phyloP scores from a whole-genome alignment of 164 flowering plant genomes.

The Berberis thunbergii region DNA sequence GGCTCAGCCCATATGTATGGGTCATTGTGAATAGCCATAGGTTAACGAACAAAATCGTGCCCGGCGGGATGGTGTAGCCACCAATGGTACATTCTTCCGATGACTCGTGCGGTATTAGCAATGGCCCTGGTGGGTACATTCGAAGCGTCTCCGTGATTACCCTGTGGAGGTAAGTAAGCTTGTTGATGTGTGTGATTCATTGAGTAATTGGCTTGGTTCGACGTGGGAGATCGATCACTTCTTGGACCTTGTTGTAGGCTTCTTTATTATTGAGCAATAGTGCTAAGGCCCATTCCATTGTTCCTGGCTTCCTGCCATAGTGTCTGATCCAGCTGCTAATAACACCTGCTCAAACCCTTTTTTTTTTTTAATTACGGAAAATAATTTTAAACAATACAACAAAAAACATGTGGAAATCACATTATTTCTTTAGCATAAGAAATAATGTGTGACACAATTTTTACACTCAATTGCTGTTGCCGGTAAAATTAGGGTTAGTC shows the following conservation, averaged over 20 bases:
- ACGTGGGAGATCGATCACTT: conserved; percentile 14
- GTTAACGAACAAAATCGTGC: neutral
- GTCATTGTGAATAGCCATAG: neutral
- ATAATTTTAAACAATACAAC: no score
- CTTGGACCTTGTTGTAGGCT: conserved; percentile 10
- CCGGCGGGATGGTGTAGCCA: neutral
- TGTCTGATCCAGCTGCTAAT: conserved; percentile 19
- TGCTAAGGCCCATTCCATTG: conserved; percentile 23
- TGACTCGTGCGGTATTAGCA: conserved; percentile 20
- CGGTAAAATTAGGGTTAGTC: no score
- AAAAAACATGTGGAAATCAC: neutral
- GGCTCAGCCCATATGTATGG: conserved; percentile 20
- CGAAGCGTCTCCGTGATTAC: conserved; percentile 21
- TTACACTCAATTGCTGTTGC: no score
- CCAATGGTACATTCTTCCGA: conserved; percentile 14
- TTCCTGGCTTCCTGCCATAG: conserved; percentile 8
- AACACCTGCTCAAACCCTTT: conserved; percentile 2
- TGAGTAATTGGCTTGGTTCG: conserved; percentile 10
- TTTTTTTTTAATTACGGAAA: neutral
- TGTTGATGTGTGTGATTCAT: conserved; percentile 19
- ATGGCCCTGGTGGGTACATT: conserved; percentile 13
- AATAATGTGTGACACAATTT: no score
- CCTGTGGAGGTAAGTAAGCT: conserved; percentile 16
- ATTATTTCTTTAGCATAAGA: neutral
- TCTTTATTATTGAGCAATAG: conserved; percentile 21